A percentile compares a stretch with the other conserved stretches of the same genome.
phyloP scores from a whole-genome alignment of 108 stramenopile species.

The Seminavis robusta region DNA sequence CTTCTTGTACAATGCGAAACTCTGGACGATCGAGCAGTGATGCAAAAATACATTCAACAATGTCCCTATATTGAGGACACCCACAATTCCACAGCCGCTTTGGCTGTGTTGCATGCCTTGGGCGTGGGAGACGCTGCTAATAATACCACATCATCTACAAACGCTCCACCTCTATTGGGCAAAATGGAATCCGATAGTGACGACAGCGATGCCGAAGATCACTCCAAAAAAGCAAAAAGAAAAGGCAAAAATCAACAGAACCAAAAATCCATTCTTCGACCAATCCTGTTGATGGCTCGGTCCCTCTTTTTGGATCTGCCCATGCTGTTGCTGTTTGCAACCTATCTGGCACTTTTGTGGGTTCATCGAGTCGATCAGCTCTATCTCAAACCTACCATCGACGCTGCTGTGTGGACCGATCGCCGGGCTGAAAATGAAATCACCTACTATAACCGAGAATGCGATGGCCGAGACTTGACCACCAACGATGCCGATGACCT shows the following conservation, averaged over 20 bases:
- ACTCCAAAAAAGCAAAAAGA: no score
- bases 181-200: neutral
- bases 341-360: constrained; percentile 1
- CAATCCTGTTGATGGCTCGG: neutral
- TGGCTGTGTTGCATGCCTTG: no score
- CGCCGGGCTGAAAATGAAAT: constrained; percentile 14
- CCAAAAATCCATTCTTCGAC: no score
- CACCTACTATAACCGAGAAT: constrained; percentile 51
- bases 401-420: neutral
- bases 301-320: neutral
- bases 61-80: no score
- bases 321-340: neutral
- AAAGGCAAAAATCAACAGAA: no score
- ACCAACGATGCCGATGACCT: constrained; percentile 31
- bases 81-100: no score
- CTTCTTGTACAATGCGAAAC: neutral
- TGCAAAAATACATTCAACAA: no score
- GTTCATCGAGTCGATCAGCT: constrained; percentile 5
- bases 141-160: neutral
- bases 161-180: neutral
- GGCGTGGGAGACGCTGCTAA: no score
- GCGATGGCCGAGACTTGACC: constrained; percentile 41
- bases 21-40: neutral
- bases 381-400: neutral
- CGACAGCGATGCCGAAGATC: no score